Conservation (phyloP, 2,329 filamentous ascomycete genomes). For the Boeremia lycopersici region DNA sequence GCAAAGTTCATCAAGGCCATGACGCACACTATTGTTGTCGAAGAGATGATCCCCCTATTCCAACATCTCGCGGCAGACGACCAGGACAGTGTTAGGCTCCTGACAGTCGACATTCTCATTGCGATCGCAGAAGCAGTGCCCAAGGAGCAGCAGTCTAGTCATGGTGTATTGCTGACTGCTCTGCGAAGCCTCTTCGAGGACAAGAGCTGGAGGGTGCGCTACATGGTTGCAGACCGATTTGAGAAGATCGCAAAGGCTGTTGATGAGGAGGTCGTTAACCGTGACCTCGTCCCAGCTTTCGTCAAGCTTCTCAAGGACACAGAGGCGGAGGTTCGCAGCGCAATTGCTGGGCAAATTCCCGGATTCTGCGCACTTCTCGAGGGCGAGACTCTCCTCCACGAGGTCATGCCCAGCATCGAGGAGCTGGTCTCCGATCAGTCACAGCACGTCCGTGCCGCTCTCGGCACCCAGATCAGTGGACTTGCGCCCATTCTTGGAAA, state of each 20-base stretch:
- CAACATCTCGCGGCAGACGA: constrained; percentile 96
- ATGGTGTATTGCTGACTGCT: constrained; percentile 88
- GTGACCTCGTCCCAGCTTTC: constrained; percentile 94
- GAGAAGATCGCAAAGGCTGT: constrained; percentile 99
- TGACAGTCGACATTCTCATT: constrained; percentile 96
- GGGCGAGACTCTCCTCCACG: constrained; percentile 83
- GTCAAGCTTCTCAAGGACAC: constrained; percentile 98
- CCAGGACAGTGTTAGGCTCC: constrained; percentile 93
- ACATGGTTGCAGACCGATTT: constrained; percentile 98
- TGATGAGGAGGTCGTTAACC: constrained; percentile 91
- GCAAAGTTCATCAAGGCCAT: constrained; percentile 98
- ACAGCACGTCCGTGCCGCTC: constrained; percentile 92
- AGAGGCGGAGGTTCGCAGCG: constrained; percentile 95
- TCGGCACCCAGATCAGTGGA: constrained; percentile 96
- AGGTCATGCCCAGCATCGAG: constrained; percentile 96
- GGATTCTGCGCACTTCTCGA: constrained; percentile 91
- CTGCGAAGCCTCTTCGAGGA: constrained; percentile 94
- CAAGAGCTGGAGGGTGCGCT: constrained; percentile 98
- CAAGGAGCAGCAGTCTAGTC: constrained; percentile 96
- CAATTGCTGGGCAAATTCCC: constrained; percentile 95
- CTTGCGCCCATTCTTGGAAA: constrained; percentile 96
- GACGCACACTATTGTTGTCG: constrained; percentile 86
- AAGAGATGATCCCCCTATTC: constrained; percentile 99
- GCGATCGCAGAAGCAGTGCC: constrained; percentile 96
- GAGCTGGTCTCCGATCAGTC: constrained; percentile 95